Percentiles rank a stretch among this genome's conserved stretches.
These are phyloP conservation scores for Claviceps sp. DNA, from an alignment of 2,329 filamentous ascomycete species.

Conservation along the genomic window DNA sequence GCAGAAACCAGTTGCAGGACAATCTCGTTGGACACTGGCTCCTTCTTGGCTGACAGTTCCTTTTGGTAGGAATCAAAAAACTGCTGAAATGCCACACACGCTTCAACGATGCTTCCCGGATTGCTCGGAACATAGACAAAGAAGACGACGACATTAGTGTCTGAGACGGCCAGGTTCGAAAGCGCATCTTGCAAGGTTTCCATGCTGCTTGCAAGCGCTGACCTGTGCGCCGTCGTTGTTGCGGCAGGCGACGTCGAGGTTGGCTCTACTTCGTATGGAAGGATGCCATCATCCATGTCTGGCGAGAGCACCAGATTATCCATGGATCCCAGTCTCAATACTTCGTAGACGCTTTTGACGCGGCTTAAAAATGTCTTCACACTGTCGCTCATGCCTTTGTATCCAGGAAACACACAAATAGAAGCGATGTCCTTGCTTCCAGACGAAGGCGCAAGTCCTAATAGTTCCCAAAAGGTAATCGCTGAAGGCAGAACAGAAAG, in stretches of 20 bases:
- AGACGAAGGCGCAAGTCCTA: constrained; percentile 59
- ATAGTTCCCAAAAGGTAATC: constrained; percentile 67
- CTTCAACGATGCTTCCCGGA: constrained; percentile 49
- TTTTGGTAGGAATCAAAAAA: constrained; percentile 49
- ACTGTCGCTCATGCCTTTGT: constrained; percentile 47
- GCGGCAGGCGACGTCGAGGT: constrained; percentile 28
- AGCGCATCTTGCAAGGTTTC: constrained; percentile 34
- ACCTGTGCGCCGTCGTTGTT: constrained; percentile 27
- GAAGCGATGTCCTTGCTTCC: constrained; percentile 59
- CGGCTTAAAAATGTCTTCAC: constrained; percentile 53
- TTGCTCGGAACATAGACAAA: constrained; percentile 57
- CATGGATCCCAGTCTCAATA: constrained; percentile 57
- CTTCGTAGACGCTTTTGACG: constrained; percentile 59
- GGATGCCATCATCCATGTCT: constrained; percentile 29
- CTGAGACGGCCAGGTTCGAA: constrained; percentile 25
- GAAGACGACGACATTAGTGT: constrained; percentile 60
- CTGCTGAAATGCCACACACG: constrained; percentile 60
- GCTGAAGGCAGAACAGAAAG: constrained; percentile 65
- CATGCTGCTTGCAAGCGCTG: constrained; percentile 35
- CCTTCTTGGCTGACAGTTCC: constrained; percentile 26
- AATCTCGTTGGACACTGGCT: constrained; percentile 45
- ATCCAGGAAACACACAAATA: constrained; percentile 57
- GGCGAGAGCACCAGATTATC: constrained; percentile 31
- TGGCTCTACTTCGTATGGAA: constrained; percentile 36
- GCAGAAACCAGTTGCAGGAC: constrained; percentile 65